Base-by-base conservation (phyloP, 192 early-diverging fungal genomes). In the Entomortierella beljakovae region DNA sequence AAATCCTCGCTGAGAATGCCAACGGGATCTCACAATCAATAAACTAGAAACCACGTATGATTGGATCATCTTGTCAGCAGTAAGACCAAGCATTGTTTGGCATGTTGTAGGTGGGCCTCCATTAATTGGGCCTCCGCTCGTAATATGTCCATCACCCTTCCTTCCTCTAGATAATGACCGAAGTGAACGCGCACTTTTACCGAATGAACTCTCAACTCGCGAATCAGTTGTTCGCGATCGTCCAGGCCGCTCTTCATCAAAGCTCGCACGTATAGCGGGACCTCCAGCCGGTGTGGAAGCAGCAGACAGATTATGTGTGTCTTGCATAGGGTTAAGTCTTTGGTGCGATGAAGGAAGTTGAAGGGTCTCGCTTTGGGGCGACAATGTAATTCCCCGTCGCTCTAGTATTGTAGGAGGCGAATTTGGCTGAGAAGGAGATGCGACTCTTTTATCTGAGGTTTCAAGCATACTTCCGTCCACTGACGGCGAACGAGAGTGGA, bases 11-110 rank as follows among this genome's bases (percentile, higher is more conserved):
- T 61, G 53, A 2, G 63, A 26, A 49, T 57, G 56, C 72, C 64
- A 76, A 2, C 72, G 58, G 1, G 72, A 76, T 13, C 64, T 52
- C 4, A 76, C 72, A 10, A 57, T 59, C 40, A 76, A 26, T 1
- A 76, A 9, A 63, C 64, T 68, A 1, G 64, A 76, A 9, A 61
- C 40, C 3, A 76, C 72, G 0, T 64, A 51, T 6, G 72, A 76
- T 22, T 76, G 72, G 18, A 76, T 62, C 59, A 76, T 60, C 46
- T 26, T 65, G 23, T 76, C 72, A 2, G 72, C 72, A 0, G 58
- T 59, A 16, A 76, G 13, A 11, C 72, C 72, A 20, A 76, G 26
- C 58, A 76, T 76, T 0, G 68, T 38, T 22, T 76, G 72, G 43
- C 72, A 76, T 13, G 72, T 76, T 33, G 72, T 74, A 29, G 55